phyloP scores from a whole-genome alignment of 352 stramenopile species.

The Phytophthora syringae region DNA sequence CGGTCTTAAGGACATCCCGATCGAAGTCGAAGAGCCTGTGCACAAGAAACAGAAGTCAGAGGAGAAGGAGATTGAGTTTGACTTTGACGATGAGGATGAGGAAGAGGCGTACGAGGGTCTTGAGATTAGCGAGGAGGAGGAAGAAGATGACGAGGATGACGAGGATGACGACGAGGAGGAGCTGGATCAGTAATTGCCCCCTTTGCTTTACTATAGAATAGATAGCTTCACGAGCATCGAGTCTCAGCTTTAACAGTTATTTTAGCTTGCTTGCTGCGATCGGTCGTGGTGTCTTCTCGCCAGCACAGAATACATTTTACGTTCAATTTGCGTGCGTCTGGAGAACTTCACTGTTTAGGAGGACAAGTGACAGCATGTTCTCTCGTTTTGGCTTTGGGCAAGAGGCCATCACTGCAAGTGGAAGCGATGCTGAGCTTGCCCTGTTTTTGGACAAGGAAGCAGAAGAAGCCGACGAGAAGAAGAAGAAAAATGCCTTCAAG shows the following conservation, averaged over 20 bases:
- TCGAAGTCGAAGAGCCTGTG: constrained; percentile 34
- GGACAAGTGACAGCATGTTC: constrained; percentile 24
- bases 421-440: constrained; percentile 52
- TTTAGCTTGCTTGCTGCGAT: background rate
- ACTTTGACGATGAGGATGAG: constrained; percentile 57
- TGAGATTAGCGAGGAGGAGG: constrained; percentile 70
- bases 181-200: constrained; percentile 17
- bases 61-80: constrained; percentile 48
- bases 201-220: constrained; percentile 29
- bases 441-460: constrained; percentile 62
- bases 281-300: constrained; percentile 1
- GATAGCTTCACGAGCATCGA: constrained; percentile 5
- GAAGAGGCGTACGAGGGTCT: constrained; percentile 89
- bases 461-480: constrained; percentile 40
- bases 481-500: constrained; percentile 41
- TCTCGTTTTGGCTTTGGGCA: constrained; percentile 22
- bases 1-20: constrained; percentile 64
- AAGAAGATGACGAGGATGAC: constrained; percentile 57
- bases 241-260: background rate
- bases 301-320: constrained; percentile 32
- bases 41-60: constrained; percentile 59
- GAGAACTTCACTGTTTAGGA: background rate
- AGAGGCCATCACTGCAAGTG: constrained; percentile 23
- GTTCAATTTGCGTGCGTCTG: constrained; percentile 12
- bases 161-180: constrained; percentile 48